These are phyloP conservation scores for Vanrija sp. DNA, from an alignment of 1,284 basidiomycete species.

Conservation along the genomic window DNA sequence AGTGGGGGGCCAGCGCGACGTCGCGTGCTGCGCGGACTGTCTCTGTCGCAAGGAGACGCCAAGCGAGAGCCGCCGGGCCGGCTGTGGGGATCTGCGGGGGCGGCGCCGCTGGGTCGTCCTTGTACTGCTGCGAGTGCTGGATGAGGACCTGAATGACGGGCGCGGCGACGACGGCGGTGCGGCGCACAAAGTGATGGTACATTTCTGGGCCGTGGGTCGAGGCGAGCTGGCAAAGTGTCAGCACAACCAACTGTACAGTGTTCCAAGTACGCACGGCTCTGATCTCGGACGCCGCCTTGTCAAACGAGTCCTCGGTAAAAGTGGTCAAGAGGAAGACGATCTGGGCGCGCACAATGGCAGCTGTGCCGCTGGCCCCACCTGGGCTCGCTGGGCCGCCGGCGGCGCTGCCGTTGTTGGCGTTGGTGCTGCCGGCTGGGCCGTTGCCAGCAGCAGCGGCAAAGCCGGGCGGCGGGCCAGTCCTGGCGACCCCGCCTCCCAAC, in stretches of 20 bases:
- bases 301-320: conserved; percentile 90
- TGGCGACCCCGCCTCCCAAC: conserved; percentile 44
- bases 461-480: conserved; percentile 46
- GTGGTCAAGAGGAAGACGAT: conserved; percentile 92
- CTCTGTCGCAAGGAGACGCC: conserved; percentile 46
- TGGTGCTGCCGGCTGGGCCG: neutral
- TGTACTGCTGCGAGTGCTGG: conserved; percentile 41
- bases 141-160: conserved; percentile 44
- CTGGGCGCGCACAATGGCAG: conserved; percentile 54
- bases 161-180: conserved; percentile 70
- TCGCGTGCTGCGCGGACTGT: conserved; percentile 45
- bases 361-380: conserved; percentile 26
- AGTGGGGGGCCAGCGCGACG: conserved; percentile 46
- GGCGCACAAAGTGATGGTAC: conserved; percentile 90
- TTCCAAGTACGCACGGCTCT: conserved; percentile 65
- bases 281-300: conserved; percentile 84
- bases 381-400: conserved; percentile 9
- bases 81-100: conserved; percentile 38
- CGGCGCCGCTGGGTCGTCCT: conserved; percentile 40
- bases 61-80: conserved; percentile 39
- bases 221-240: conserved; percentile 62
- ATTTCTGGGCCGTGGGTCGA: conserved; percentile 92
- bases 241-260: conserved; percentile 1
- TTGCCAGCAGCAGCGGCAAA: conserved; percentile 23
- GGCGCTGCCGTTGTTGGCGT: conserved; percentile 5